Base-by-base conservation (phyloP, 306 rosid genomes). In the Prosopis cineraria region DNA sequence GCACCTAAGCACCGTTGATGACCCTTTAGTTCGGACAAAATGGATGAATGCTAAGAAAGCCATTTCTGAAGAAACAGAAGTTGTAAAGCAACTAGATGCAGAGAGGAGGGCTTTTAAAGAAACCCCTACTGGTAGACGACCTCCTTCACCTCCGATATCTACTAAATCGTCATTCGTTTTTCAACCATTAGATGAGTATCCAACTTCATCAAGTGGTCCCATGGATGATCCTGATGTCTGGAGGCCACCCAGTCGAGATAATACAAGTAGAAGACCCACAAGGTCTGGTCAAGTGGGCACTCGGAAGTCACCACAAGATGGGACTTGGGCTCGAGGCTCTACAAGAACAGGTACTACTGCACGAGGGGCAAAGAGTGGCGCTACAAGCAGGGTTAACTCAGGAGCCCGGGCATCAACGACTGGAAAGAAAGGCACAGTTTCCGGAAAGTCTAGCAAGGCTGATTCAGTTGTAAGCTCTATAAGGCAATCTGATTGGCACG, bases 151-250 rank as follows among this genome's bases (percentile, higher is more conserved):
- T 59, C 92, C 92, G 25, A 81, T 88, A 68, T 83, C 88, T 83
- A 60, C 89, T 14, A 88, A 90, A 70, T 88, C 92, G 0, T 86
- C 89, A 10, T 90, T 86, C 66, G 89, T 88, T 72, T 90, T 90
- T 81, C 95, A 88, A 75, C 91, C 95, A 22, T 81, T 90, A 64
- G 95, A 90, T 69, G 95, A 90, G 72, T 88, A 90, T 66, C 95
- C 92, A 19, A 85, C 92, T 74, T 90, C 92, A 25, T 90, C 95
- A 45, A 87, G 86, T 78, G 79, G 78, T 17, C 69, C 90, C 19
- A 72, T 88, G 80, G 95, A 88, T 75, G 95, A 90, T 88, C 92
- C 95, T 72, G 92, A 90, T 78, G 90, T 91, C 55, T 89, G 93
- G 91, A 89, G 92, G 87, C 91, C 95, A 34, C 92, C 95, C 67